Conservation (phyloP, 805 yeast genomes). For the Metschnikowia lochheadii region DNA sequence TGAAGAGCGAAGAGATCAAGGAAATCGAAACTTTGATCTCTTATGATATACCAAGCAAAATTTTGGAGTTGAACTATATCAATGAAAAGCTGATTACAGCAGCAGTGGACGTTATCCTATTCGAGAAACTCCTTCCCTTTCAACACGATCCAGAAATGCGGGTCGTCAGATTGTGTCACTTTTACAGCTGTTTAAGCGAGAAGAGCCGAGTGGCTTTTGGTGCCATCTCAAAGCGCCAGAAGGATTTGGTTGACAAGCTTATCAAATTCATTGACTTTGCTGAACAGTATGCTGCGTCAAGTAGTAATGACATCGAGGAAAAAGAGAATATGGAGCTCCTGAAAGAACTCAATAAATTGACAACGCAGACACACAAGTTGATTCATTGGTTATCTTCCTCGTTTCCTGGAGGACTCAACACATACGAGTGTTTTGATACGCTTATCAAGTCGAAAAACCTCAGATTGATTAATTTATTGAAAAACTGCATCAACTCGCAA, state of each 20-base stretch:
- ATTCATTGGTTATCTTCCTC: slow-evolving; percentile 57
- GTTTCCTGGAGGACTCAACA: slow-evolving; percentile 50
- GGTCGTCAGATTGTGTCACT: slow-evolving; percentile 48
- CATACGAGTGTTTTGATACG: slow-evolving; percentile 47
- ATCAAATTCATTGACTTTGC: slow-evolving; percentile 45
- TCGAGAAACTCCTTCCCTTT: slow-evolving; percentile 57
- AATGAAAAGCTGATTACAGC: slow-evolving; percentile 66
- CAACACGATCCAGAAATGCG: slow-evolving; percentile 44
- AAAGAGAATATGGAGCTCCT: slow-evolving; percentile 14
- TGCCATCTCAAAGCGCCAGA: slow-evolving; percentile 69
- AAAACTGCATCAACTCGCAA: slow-evolving; percentile 49
- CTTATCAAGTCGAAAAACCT: slow-evolving; percentile 55
- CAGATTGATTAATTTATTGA: slow-evolving; percentile 54
- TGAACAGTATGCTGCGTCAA: slow-evolving; percentile 32
- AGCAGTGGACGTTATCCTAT: slow-evolving; percentile 56
- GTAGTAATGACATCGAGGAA: slow-evolving; percentile 20
- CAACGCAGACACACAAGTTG: slow-evolving; percentile 47
- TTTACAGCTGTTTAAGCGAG: slow-evolving; percentile 47
- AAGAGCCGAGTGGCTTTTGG: slow-evolving; percentile 60
- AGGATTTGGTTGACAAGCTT: slow-evolving; percentile 52
- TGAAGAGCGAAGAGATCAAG: slow-evolving; percentile 21
- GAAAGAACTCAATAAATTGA: slow-evolving; percentile 7
- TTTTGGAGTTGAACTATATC: slow-evolving; percentile 66
- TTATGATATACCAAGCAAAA: slow-evolving; percentile 56
- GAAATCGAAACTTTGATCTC: slow-evolving; percentile 30